phyloP scores from a whole-genome alignment of 352 stramenopile species.

The Globisporangium mamillatum region DNA sequence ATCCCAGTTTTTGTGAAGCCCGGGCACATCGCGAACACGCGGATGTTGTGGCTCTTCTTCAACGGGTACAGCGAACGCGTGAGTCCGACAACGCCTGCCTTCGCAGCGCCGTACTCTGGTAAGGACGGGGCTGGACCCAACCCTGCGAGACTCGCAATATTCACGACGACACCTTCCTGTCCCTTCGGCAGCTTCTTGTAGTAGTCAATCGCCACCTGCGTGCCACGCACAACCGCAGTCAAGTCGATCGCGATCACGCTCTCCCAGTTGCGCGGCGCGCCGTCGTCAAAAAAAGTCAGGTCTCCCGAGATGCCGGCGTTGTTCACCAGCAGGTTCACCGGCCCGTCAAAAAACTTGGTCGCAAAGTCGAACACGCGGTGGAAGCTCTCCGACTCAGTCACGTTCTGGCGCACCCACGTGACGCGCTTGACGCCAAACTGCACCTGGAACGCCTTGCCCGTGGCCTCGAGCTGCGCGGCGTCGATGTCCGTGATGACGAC shows the following conservation, averaged over 20 bases:
- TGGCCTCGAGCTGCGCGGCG: constrained; percentile 47
- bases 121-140: constrained; percentile 49
- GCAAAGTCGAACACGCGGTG: constrained; percentile 54
- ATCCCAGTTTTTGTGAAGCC: no score
- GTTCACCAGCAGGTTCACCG: constrained; percentile 77
- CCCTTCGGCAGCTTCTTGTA: constrained; percentile 57
- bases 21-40: constrained; percentile 29
- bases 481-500: constrained; percentile 82
- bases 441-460: constrained; percentile 53
- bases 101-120: constrained; percentile 70
- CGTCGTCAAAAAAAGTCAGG: constrained; percentile 36
- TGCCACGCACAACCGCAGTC: constrained; percentile 64
- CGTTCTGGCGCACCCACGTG: constrained; percentile 65
- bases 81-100: constrained; percentile 77
- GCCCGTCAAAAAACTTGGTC: constrained; percentile 51
- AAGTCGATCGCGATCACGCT: constrained; percentile 69
- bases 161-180: constrained; percentile 54
- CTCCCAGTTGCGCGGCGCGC: constrained; percentile 45
- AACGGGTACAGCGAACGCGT: constrained; percentile 62
- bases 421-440: constrained; percentile 52
- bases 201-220: constrained; percentile 54
- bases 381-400: constrained; percentile 68
- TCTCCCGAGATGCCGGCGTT: constrained; percentile 73
- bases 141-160: constrained; percentile 11
- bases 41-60: constrained; percentile 68